Base-by-base conservation (phyloP, 768 basidiomycete species). In the Pisolithus marmoratus region DNA sequence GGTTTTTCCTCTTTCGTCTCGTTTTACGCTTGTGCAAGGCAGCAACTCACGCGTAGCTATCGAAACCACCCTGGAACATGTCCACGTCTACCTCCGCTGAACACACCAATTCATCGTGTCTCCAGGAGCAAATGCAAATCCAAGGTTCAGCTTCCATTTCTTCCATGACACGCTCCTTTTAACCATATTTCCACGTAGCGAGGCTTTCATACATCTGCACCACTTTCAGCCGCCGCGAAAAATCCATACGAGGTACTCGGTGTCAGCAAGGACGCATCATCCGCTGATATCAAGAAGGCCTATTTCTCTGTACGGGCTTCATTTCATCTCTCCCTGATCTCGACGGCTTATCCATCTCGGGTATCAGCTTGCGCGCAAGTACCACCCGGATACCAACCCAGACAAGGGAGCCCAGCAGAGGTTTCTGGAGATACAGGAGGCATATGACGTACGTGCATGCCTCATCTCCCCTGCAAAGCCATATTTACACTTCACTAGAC, bases 351-450 rank as follows among this genome's bases (percentile, higher is more conserved):
- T 51, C 54, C 50, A 34, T n/a, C 27, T 49, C 41, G 38, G n/a
- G 14, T 40, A 22, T 31, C 63, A 96, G 95, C 86, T 99, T 57
- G 96, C 96, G 17, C 89, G 95, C 55, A 95, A 98, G 75, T 96
- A 88, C 63, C 96, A 99, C 69, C 96, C 96, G 0, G 96, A 99
- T 64, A 94, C 94, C 12, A 98, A 94, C 70, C 88, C 92, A 38
- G 91, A 95, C 71, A 88, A 91, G 62, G 78, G 76, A 44, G 91
- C 95, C 0, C 85, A 91, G 60, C 90, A 89, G 56, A 91, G 90
- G 66, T 99, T 99, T 67, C 78, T 94, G 17, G 95, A 99, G 69
- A 97, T 98, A 52, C 96, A 98, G 66, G 81, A 84, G 60, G 96
- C 96, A 11, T 99, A 98, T 72, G 96, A 98, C 70, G 95, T 97